Evolutionary conservation across 768 basidiomycete species (phyloP), one percentile per base, ranked within the genome.

Genomic region (Kwoniella europaea): DNA sequence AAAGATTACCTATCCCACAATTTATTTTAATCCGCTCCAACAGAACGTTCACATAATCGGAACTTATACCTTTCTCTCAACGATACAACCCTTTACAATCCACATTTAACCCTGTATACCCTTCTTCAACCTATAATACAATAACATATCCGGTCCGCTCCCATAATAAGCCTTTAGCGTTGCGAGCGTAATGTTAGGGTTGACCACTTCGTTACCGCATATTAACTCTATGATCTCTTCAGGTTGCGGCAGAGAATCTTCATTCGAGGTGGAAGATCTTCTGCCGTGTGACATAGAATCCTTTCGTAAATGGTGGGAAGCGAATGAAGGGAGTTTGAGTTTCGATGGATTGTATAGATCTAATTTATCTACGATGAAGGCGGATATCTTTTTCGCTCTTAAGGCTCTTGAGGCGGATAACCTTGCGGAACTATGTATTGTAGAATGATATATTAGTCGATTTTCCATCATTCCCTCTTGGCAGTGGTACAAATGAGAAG

Each of bases 331-430:
- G 7, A 61, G 69, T 52, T 71, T 64, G 35, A 79, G 61, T 43
- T 65, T 65, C 18, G 46, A 50, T 15, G 46, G 69, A 65, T 52
- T 75, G 56, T 46, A 71, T 35, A 27, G 71, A 74, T 52, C 71
- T 68, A 50, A 75, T 67, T 82, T 94, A 71, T 94, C 93, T 77
- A 91, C 91, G 1, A 94, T 91, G 86, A 97, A 96, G 60, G 86
- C 78, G 0, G 90, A 87, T 20, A 98, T 88, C 84, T 98, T 99
- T 56, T 90, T 88, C 18, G 96, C 89, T 43, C 97, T 88, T 57
- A 98, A 86, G 75, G 90, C 91, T 27, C 92, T 89, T 78, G 89
- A 93, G 0, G 96, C 94, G 0, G 93, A 96, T 20, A 99, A 85
- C 74, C 94, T 92, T 0, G 91, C 90, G 77, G 94, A 91, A 16